A percentile compares a stretch with the other conserved stretches of the same genome.
Conservation (phyloP, 2,329 filamentous ascomycete genomes). For the Claviceps sp. region DNA sequence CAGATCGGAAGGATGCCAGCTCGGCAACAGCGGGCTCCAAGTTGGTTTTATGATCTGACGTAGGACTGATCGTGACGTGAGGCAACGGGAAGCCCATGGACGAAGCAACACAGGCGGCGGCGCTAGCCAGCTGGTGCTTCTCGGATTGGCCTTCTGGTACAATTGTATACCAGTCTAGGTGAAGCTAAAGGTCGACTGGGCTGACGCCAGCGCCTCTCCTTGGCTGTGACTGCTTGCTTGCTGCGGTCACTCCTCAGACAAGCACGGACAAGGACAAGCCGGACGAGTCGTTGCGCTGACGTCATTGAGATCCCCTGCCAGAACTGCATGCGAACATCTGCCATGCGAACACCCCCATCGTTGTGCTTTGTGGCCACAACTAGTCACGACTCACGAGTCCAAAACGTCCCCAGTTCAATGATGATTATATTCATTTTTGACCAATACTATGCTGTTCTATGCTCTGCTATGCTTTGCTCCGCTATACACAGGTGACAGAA, state of each 20-base stretch:
- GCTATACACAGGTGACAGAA: too few species aligned
- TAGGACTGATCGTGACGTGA: neutral
- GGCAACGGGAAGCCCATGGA: neutral
- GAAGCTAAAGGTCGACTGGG: neutral
- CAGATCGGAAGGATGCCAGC: neutral
- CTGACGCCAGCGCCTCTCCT: neutral
- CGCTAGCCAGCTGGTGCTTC: conserved; percentile 2
- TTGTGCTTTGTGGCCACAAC: too few species aligned
- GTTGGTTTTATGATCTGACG: conserved; percentile 3
- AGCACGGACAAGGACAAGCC: too few species aligned
- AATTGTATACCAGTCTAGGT: neutral
- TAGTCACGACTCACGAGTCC: too few species aligned
- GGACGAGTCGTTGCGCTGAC: conserved; percentile 7
- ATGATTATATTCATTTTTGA: too few species aligned
- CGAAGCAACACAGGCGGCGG: neutral
- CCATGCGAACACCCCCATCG: too few species aligned
- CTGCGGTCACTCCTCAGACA: neutral
- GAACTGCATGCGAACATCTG: conserved; percentile 2
- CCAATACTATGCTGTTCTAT: too few species aligned
- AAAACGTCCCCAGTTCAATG: too few species aligned
- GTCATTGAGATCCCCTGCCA: conserved; percentile 11
- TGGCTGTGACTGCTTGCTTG: neutral
- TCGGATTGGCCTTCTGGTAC: neutral
- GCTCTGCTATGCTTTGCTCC: too few species aligned
- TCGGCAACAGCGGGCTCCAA: neutral